phyloP scores from a whole-genome alignment of 2,329 filamentous ascomycete genomes.

The Hymenoscyphus occultus region DNA sequence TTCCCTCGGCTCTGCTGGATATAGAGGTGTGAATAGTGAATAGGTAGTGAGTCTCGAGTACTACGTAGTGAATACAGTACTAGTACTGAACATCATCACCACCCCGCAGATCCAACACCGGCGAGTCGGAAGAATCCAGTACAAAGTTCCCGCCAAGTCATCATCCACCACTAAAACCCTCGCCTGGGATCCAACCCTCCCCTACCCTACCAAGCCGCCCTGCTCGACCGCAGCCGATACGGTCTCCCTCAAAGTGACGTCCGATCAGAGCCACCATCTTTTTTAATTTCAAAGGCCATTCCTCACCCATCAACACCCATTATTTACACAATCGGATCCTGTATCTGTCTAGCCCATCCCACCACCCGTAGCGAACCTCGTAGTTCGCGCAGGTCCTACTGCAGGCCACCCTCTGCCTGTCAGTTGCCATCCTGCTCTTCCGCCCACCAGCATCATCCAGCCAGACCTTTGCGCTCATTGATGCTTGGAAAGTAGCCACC shows the following conservation, averaged over 20 bases:
- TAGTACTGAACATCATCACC: neutral
- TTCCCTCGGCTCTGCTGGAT: neutral
- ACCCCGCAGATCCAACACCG: neutral
- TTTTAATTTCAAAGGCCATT: conserved; percentile 2
- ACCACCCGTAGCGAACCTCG: neutral
- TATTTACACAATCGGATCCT: neutral
- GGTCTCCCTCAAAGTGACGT: neutral
- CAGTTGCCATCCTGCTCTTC: neutral
- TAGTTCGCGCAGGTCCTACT: neutral
- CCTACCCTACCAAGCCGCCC: neutral
- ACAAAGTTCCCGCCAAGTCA: conserved; percentile 2
- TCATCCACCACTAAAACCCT: neutral
- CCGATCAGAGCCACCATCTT: neutral
- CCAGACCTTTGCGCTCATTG: conserved; percentile 3
- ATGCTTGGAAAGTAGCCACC: conserved; percentile 6
- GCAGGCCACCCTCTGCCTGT: neutral
- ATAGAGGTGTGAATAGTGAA: neutral
- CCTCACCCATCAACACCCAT: neutral
- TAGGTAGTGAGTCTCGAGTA: too few species aligned
- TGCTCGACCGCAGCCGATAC: neutral
- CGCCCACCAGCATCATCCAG: neutral
- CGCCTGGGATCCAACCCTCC: too few species aligned
- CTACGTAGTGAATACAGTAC: too few species aligned
- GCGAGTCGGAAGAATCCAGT: neutral
- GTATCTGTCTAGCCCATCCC: neutral